A percentile compares a stretch with the other conserved stretches of the same genome.
These are phyloP conservation scores for Fusarium napiforme DNA, from an alignment of 2,329 filamentous ascomycete species.

Conservation along the genomic window DNA sequence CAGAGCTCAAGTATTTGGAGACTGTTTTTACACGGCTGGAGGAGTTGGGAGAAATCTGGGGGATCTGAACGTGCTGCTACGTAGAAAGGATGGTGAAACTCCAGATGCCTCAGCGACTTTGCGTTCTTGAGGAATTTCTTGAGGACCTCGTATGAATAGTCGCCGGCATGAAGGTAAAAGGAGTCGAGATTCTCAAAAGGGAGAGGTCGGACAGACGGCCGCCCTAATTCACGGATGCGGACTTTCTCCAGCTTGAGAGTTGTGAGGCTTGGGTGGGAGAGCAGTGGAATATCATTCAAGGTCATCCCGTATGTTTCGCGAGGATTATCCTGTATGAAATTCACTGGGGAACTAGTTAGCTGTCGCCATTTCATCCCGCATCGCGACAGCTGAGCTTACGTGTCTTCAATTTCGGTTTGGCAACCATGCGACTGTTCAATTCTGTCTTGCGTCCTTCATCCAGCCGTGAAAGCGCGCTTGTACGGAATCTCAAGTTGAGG, in stretches of 20 bases:
- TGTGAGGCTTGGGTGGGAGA: neutral
- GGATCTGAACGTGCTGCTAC: neutral
- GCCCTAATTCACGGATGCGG: rapidly evolving
- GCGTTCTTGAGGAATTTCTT: neutral
- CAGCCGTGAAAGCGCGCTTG: neutral
- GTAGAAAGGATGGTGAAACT: neutral
- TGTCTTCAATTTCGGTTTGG: rapidly evolving
- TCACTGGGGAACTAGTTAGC: rapidly evolving
- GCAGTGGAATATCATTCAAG: neutral
- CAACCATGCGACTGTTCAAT: neutral
- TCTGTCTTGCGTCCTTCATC: neutral
- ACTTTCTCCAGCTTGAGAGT: neutral
- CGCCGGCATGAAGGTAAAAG: neutral
- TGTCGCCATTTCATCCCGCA: rapidly evolving
- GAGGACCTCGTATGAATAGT: neutral
- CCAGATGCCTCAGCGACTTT: neutral
- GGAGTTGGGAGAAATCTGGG: neutral
- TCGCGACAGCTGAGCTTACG: neutral
- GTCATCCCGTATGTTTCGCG: neutral
- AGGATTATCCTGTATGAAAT: rapidly evolving
- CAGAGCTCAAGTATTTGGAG: neutral
- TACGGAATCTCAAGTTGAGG: neutral
- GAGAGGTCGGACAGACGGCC: neutral
- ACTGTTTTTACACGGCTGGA: neutral
- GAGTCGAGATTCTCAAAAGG: neutral